phyloP scores from a whole-genome alignment of 2,329 filamentous ascomycete species.

The Hypoxylon sp. region DNA sequence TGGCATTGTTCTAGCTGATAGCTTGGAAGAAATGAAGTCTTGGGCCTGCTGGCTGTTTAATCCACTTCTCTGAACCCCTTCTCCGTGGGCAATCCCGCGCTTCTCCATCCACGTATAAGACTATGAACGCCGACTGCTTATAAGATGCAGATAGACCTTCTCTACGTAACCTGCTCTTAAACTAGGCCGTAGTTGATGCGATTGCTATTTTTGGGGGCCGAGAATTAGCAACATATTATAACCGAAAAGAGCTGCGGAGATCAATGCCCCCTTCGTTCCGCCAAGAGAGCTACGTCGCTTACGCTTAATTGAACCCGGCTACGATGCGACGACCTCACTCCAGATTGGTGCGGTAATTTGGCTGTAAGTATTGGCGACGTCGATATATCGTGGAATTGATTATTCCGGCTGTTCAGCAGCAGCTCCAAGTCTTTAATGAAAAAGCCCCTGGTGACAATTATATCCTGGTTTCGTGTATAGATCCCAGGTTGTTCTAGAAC shows the following conservation, averaged over 20 bases:
- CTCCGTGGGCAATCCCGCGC: no score
- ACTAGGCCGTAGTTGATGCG: no score
- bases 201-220: not conserved
- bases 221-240: constrained; percentile 9
- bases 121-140: no score
- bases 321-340: not conserved
- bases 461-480: not conserved
- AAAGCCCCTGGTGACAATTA: constrained; percentile 8
- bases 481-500: not conserved
- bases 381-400: constrained; percentile 30
- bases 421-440: constrained; percentile 22
- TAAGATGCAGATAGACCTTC: no score
- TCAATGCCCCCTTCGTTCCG: constrained; percentile 9
- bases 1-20: no score
- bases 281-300: constrained; percentile 20
- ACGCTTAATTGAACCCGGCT: constrained; percentile 22
- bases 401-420: constrained; percentile 20
- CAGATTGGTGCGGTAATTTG: constrained; percentile 29
- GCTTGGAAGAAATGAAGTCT: no score
- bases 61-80: no score
- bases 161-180: no score
- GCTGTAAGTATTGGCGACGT: constrained; percentile 9
- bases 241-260: constrained; percentile 26
- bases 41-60: no score
- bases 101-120: no score